Conservation (phyloP, 805 yeast genomes). For the Candida chauliodis region DNA sequence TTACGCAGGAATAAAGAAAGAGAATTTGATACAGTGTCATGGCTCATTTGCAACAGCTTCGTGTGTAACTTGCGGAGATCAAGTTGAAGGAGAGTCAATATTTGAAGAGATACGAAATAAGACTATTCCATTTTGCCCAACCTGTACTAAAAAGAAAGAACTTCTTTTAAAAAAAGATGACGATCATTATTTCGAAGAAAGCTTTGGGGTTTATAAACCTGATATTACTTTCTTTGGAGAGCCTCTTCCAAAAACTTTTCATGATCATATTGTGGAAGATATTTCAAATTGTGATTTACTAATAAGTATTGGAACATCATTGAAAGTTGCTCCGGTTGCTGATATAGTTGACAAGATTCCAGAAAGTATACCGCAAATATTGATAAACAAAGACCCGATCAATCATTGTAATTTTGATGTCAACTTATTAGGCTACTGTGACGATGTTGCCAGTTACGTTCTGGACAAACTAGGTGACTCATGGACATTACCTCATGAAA, state of each 20-base stretch:
- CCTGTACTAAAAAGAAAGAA: slow-evolving; percentile 21
- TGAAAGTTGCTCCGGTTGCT: slow-evolving; percentile 58
- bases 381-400: slow-evolving; percentile 38
- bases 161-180: slow-evolving; percentile 23
- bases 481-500: slow-evolving; percentile 33
- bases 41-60: slow-evolving; percentile 72
- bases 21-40: slow-evolving; percentile 71
- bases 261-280: slow-evolving; percentile 43
- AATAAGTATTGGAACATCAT: slow-evolving; percentile 78
- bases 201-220: slow-evolving; percentile 67
- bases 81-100: slow-evolving; percentile 45
- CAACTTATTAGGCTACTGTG: slow-evolving; percentile 37
- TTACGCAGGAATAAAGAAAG: slow-evolving; percentile 50
- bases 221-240: slow-evolving; percentile 86
- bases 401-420: slow-evolving; percentile 35
- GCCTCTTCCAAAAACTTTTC: slow-evolving; percentile 49
- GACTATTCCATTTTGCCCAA: slow-evolving; percentile 54
- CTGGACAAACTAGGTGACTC: slow-evolving; percentile 24
- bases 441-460: slow-evolving; percentile 35
- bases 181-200: slow-evolving; percentile 21
- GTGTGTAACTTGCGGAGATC: slow-evolving; percentile 72
- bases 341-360: slow-evolving; percentile 35
- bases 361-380: slow-evolving; percentile 31
- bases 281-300: slow-evolving; percentile 71
- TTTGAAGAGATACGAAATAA: slow-evolving; percentile 46